Evolutionary conservation across 768 basidiomycete species (phyloP), one percentile per base, ranked within the genome.

Genomic region (Russula dissimulans): DNA sequence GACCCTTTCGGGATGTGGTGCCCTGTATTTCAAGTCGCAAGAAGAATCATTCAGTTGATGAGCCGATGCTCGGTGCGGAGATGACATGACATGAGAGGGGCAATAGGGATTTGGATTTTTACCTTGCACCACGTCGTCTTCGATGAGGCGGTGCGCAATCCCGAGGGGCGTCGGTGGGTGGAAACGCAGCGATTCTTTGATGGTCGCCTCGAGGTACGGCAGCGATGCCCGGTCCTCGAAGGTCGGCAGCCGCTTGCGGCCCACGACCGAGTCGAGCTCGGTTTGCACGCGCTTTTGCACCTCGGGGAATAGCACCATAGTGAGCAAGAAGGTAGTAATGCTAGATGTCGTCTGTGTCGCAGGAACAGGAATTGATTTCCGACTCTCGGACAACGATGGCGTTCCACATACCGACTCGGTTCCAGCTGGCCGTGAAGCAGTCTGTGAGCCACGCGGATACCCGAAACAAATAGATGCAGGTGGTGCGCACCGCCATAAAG

Each of bases 1-100:
- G 72, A 62, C 17, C 69, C 73, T 57, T 72, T 70, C 4, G 74
- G 74, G 42, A 76, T 71, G 45, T 54, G 61, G 62, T 72, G 71
- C 4, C 73, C 73, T 34, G 63, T 50, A 53, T 15, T 26, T 26
- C 22, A 26, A 26, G 22, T 26, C 2, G 42, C 5, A 12, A 14
- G 36, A 38, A 38, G 36, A 38, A 38, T 38, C 36, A 12, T 4
- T 38, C 36, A 38, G 4, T 38, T 38, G 36, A 38, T 12, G 36
- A 38, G 36, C 7, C 36, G 36, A 38, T 8, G 36, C 9, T 3
- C 9, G 36, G 36, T 1, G n/a, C n/a, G n/a, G n/a, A n/a, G n/a
- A n/a, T n/a, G n/a, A n/a, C n/a, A n/a, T n/a, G n/a, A 26, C 22
- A 26, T 26, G 36, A 5, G 2, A 4, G 17, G 2, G 48, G 32